Evolutionary conservation across 106 monocot species (phyloP).

Genomic region (Posidonia australis): DNA sequence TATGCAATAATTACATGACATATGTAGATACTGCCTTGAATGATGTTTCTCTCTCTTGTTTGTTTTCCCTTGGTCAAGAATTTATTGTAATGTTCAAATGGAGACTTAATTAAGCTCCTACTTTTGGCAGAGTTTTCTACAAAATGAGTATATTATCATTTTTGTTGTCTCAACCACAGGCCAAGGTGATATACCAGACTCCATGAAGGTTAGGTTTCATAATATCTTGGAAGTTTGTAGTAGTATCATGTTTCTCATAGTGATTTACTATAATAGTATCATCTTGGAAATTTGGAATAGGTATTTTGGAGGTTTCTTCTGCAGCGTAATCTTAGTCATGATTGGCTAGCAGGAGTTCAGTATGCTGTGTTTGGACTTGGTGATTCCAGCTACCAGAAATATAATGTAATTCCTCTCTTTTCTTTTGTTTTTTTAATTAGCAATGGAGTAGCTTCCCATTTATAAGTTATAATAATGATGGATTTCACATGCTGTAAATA

Average conservation of each 20-base stretch:
- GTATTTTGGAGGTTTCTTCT: slow-evolving; percentile 78
- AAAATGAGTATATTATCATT: slow-evolving; percentile 34
- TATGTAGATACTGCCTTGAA: no score
- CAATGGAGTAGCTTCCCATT: no score
- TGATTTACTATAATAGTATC: not conserved
- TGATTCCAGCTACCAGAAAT: slow-evolving; percentile 92
- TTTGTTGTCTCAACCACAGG: slow-evolving; percentile 92
- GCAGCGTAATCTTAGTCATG: slow-evolving; percentile 38
- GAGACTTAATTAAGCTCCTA: not conserved
- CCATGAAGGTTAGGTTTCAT: slow-evolving; percentile 62
- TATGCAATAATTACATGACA: no score
- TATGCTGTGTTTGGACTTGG: slow-evolving; percentile 94
- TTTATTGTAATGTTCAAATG: no score
- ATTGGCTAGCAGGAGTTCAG: slow-evolving; percentile 58
- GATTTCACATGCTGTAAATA: not conserved
- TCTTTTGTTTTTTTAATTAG: not conserved
- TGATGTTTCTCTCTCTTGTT: no score
- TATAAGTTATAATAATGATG: not conserved
- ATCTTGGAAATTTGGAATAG: slow-evolving; percentile 23
- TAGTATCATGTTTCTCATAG: not conserved
- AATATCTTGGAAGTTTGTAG: not conserved
- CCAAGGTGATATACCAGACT: slow-evolving; percentile 78
- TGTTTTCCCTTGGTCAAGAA: no score
- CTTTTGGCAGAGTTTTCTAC: slow-evolving; percentile 37
- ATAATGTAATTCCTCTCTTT: slow-evolving; percentile 42